phyloP scores from a whole-genome alignment of 1,284 basidiomycete genomes.

The Naganishia sp. region DNA sequence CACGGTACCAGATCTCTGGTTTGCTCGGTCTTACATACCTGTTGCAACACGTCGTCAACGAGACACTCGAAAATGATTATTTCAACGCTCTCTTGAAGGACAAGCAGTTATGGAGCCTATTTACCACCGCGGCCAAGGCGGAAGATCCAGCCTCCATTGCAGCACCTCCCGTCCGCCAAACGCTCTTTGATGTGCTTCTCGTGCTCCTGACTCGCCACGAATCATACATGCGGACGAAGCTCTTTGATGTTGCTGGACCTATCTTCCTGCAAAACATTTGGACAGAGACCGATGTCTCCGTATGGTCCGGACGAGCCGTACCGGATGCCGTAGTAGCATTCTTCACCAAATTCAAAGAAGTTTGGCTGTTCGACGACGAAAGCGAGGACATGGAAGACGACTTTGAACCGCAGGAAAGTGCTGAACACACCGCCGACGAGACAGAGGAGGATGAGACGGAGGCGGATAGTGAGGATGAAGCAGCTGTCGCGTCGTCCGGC shows the following conservation, averaged over 20 bases:
- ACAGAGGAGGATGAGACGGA: constrained; percentile 33
- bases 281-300: constrained; percentile 69
- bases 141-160: constrained; percentile 34
- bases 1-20: constrained; percentile 30
- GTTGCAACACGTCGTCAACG: constrained; percentile 11
- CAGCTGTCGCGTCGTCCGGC: constrained; percentile 23
- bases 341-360: constrained; percentile 64
- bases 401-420: constrained; percentile 14
- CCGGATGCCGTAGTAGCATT: constrained; percentile 71
- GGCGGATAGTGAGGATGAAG: constrained; percentile 45
- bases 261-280: constrained; percentile 72
- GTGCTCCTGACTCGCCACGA: constrained; percentile 39
- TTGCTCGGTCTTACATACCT: constrained; percentile 32
- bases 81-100: constrained; percentile 13
- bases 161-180: constrained; percentile 46
- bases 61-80: constrained; percentile 22
- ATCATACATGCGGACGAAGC: constrained; percentile 38
- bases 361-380: constrained; percentile 62
- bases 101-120: constrained; percentile 25
- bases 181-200: constrained; percentile 44
- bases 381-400: constrained; percentile 25
- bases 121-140: constrained; percentile 25
- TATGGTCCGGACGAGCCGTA: constrained; percentile 62
- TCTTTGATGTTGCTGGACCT: constrained; percentile 57
- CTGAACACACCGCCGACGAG: constrained; percentile 29